A percentile compares a stretch with the other conserved stretches of the same genome.
phyloP scores from a whole-genome alignment of 148 eudicot genomes.

The Rhododendron henanense region DNA sequence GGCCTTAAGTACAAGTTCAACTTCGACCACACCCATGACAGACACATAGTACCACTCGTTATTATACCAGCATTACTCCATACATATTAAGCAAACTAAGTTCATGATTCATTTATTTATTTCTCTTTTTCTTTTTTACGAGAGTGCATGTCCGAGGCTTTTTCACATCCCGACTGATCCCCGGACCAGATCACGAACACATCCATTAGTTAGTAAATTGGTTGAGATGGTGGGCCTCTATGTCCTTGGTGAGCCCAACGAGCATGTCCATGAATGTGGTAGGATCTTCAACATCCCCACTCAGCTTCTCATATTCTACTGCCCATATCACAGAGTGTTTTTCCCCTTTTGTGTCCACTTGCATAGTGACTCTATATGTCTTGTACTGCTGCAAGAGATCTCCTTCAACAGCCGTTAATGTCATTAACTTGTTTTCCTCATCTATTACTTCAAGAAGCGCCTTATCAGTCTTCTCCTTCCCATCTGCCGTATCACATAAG shows the following conservation, averaged over 20 bases:
- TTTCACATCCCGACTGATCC: too few species aligned
- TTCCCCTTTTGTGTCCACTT: conserved; percentile 13
- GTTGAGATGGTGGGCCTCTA: conserved; percentile 15
- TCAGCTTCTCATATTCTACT: conserved; percentile 19
- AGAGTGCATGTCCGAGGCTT: too few species aligned
- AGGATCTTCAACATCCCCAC: conserved; percentile 9
- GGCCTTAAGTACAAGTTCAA: too few species aligned
- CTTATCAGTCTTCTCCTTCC: conserved; percentile 8
- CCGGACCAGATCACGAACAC: too few species aligned
- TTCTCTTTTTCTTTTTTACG: too few species aligned
- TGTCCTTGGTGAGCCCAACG: conserved; percentile 1
- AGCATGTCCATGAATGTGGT: neutral
- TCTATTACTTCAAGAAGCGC: conserved; percentile 10
- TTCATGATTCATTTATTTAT: too few species aligned
- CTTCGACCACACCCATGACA: too few species aligned
- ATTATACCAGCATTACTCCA: too few species aligned
- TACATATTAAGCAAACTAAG: too few species aligned
- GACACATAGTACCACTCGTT: too few species aligned
- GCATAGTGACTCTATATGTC: neutral
- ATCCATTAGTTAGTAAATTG: neutral
- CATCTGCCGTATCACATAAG: conserved; percentile 1
- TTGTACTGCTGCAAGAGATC: conserved; percentile 9
- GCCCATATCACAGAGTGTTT: conserved; percentile 20
- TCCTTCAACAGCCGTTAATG: conserved; percentile 15
- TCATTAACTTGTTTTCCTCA: conserved; percentile 18